Evolutionary conservation across 345 rosid genomes (phyloP).

Genomic region (Eucalyptus virginea): DNA sequence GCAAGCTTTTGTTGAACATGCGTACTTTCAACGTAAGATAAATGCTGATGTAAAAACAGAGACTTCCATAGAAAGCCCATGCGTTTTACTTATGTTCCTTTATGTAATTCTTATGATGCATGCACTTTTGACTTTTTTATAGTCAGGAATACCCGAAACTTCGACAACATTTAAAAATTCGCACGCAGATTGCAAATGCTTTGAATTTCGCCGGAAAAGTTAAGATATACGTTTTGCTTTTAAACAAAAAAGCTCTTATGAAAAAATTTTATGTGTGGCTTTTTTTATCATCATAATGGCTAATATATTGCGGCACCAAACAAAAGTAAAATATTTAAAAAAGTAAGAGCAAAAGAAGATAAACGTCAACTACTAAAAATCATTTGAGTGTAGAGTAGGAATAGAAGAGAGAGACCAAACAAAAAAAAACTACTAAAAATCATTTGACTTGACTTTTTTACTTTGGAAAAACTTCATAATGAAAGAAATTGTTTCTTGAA

Average conservation of each 20-base stretch:
- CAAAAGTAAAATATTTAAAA: background rate
- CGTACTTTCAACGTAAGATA: background rate
- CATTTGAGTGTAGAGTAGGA: too few relatives aligned
- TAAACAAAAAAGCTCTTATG: background rate
- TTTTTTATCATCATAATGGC: background rate
- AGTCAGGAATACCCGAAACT: background rate
- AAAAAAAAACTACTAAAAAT: too few relatives aligned
- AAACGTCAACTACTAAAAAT: too few relatives aligned
- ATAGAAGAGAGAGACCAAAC: too few relatives aligned
- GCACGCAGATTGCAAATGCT: background rate
- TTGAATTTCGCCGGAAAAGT: background rate
- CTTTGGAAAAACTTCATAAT: too few relatives aligned
- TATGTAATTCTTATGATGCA: background rate
- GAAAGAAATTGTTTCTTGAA: too few relatives aligned
- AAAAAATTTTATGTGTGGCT: background rate
- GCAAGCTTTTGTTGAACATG: background rate
- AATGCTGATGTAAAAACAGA: background rate
- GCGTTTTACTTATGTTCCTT: background rate
- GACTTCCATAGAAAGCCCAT: too few relatives aligned
- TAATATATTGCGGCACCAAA: background rate
- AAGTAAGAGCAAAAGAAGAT: background rate
- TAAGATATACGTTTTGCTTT: background rate
- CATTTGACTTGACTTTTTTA: too few relatives aligned
- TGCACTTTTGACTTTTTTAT: background rate
- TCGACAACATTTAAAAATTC: background rate